Evolutionary conservation across 1,284 basidiomycete genomes (phyloP).

Genomic region (Fomitopsis pinicola): DNA sequence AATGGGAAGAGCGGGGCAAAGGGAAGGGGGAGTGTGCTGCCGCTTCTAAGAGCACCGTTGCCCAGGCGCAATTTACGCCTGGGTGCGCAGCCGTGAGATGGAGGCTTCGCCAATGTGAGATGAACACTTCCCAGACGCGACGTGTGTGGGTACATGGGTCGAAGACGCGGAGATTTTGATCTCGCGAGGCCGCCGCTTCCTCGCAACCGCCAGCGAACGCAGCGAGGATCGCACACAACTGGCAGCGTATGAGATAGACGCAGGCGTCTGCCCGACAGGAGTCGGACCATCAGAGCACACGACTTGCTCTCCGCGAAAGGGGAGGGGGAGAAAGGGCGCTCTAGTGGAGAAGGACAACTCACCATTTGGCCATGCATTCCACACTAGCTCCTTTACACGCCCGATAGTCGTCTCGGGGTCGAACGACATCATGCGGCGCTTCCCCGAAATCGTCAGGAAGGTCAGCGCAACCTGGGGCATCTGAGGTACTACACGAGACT

Average conservation of each 20-base stretch:
- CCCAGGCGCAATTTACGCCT: background rate
- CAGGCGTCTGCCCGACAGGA: background rate
- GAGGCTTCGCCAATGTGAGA: background rate
- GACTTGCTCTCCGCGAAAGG: background rate
- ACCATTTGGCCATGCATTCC: slow-evolving; percentile 83
- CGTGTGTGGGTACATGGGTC: background rate
- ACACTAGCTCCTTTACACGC: slow-evolving; percentile 79
- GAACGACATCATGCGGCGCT: slow-evolving; percentile 70
- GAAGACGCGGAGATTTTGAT: background rate
- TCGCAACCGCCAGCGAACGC: background rate
- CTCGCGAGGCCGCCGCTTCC: background rate
- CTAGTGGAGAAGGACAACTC: slow-evolving; percentile 22
- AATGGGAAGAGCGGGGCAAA: background rate
- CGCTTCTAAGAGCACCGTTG: background rate
- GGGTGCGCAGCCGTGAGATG: background rate
- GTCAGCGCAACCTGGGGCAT: slow-evolving; percentile 66
- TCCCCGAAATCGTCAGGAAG: slow-evolving; percentile 75
- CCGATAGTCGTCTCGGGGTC: slow-evolving; percentile 77
- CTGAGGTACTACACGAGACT: slow-evolving; percentile 42
- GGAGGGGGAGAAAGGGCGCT: background rate
- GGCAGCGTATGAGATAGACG: background rate
- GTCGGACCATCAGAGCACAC: background rate
- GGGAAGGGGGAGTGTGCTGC: background rate
- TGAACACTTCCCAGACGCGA: background rate
- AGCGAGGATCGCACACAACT: background rate